These are phyloP conservation scores for Nothophytophthora sp. DNA, from an alignment of 352 stramenopile genomes.

Conservation along the genomic window DNA sequence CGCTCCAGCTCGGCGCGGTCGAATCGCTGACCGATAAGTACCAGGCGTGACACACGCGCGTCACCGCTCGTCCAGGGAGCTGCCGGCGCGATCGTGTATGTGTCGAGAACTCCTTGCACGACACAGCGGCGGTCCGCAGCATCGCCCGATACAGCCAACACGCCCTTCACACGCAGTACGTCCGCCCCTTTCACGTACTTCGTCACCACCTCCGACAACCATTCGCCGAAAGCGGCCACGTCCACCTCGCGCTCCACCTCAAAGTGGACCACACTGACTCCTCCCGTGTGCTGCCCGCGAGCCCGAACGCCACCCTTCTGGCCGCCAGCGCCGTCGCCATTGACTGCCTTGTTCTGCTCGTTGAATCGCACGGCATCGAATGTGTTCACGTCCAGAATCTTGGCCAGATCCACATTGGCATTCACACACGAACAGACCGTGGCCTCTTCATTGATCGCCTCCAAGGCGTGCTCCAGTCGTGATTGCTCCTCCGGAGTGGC, in stretches of 20 bases:
- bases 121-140: slow-evolving; percentile 43
- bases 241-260: slow-evolving; percentile 50
- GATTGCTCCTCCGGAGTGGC: slow-evolving; percentile 33
- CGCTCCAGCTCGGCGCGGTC: slow-evolving; percentile 40
- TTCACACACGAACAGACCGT: slow-evolving; percentile 47
- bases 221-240: slow-evolving; percentile 54
- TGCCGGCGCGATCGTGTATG: slow-evolving; percentile 71
- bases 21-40: slow-evolving; percentile 68
- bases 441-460: slow-evolving; percentile 50
- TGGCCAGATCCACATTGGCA: slow-evolving; percentile 44
- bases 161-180: slow-evolving; percentile 68
- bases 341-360: slow-evolving; percentile 17
- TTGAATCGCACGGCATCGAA: slow-evolving; percentile 73
- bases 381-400: slow-evolving; percentile 71
- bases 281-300: slow-evolving; percentile 46
- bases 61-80: slow-evolving; percentile 33
- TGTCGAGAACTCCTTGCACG: slow-evolving; percentile 73
- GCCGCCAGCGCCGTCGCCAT: slow-evolving; percentile 3
- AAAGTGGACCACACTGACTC: slow-evolving; percentile 58
- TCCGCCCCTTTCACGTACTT: slow-evolving; percentile 54
- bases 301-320: slow-evolving; percentile 11
- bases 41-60: slow-evolving; percentile 46
- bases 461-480: slow-evolving; percentile 34
- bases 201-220: slow-evolving; percentile 55
- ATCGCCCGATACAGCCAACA: slow-evolving; percentile 49